A percentile compares a stretch with the other conserved stretches of the same genome.
Evolutionary conservation across 352 stramenopile species (phyloP).

Genomic region (Phytophthora pisi): DNA sequence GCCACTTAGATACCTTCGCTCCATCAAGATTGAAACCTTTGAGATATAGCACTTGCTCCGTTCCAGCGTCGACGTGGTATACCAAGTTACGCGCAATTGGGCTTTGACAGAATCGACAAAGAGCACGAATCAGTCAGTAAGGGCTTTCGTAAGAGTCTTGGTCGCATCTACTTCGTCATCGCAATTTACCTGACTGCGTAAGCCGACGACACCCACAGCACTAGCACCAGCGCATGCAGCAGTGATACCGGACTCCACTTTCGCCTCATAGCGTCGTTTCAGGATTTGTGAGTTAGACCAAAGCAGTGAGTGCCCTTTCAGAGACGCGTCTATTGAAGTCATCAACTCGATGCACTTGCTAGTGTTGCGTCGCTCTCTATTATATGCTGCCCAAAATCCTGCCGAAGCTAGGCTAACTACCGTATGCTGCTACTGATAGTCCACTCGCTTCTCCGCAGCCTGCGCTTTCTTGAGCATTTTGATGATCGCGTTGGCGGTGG

Average conservation of each 20-base stretch:
- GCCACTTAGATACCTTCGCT: constrained; percentile 30
- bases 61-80: constrained; percentile 71
- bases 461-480: constrained; percentile 85
- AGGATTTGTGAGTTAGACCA: constrained; percentile 18
- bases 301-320: constrained; percentile 17
- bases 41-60: constrained; percentile 82
- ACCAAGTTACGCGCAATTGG: constrained; percentile 73
- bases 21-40: constrained; percentile 78
- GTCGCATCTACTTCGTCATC: not conserved
- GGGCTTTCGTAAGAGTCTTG: not conserved
- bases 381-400: constrained; percentile 1
- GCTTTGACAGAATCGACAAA: constrained; percentile 18
- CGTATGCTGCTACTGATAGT: not conserved
- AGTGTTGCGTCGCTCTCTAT: constrained; percentile 11
- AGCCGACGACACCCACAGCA: constrained; percentile 12
- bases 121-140: not conserved
- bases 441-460: constrained; percentile 26
- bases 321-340: not conserved
- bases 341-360: not conserved
- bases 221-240: constrained; percentile 10
- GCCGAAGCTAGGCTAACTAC: not conserved
- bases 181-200: constrained; percentile 24
- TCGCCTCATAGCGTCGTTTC: constrained; percentile 34
- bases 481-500: constrained; percentile 82
- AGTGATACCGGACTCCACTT: not conserved